These are phyloP conservation scores for Casaregolazyma lundiana DNA, from an alignment of 1,139 yeast genomes.

Conservation along the genomic window DNA sequence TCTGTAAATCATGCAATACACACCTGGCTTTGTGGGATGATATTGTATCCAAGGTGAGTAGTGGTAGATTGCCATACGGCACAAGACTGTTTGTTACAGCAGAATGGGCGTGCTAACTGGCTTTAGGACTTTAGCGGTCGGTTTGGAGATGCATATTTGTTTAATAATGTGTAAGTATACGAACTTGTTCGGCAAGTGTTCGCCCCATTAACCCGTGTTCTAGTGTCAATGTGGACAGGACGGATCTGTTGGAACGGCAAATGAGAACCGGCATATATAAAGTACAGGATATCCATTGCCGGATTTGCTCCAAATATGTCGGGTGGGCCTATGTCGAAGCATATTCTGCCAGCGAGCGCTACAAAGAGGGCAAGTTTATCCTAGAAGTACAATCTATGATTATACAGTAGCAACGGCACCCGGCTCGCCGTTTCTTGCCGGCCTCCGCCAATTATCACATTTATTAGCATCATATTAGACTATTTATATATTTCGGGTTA, in stretches of 20 bases:
- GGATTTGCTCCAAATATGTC: slow-evolving; percentile 54
- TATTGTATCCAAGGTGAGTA: slow-evolving; percentile 34
- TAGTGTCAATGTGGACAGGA: slow-evolving; percentile 36
- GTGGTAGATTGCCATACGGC: background rate
- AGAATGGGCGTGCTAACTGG: background rate
- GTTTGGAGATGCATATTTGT: slow-evolving; percentile 39
- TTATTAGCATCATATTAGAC: slow-evolving; percentile 1
- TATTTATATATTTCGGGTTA: background rate
- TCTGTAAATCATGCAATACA: slow-evolving; percentile 37
- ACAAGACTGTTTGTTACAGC: background rate
- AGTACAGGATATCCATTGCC: slow-evolving; percentile 61
- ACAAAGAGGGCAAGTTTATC: slow-evolving; percentile 76
- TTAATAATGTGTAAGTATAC: slow-evolving; percentile 35
- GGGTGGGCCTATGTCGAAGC: slow-evolving; percentile 81
- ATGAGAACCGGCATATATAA: slow-evolving; percentile 73
- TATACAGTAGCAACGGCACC: slow-evolving; percentile 2
- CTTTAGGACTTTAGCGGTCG: slow-evolving; percentile 37
- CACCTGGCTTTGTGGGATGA: slow-evolving; percentile 36
- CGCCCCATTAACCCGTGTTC: slow-evolving; percentile 1
- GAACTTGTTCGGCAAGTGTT: background rate
- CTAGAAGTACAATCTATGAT: slow-evolving; percentile 45
- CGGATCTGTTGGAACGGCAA: slow-evolving; percentile 34
- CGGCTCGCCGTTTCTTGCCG: too few relatives aligned
- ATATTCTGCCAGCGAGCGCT: slow-evolving; percentile 49
- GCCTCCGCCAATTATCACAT: slow-evolving; percentile 1